These are phyloP conservation scores for Saccharata proteae DNA, from an alignment of 2,329 filamentous ascomycete species.

Conservation along the genomic window DNA sequence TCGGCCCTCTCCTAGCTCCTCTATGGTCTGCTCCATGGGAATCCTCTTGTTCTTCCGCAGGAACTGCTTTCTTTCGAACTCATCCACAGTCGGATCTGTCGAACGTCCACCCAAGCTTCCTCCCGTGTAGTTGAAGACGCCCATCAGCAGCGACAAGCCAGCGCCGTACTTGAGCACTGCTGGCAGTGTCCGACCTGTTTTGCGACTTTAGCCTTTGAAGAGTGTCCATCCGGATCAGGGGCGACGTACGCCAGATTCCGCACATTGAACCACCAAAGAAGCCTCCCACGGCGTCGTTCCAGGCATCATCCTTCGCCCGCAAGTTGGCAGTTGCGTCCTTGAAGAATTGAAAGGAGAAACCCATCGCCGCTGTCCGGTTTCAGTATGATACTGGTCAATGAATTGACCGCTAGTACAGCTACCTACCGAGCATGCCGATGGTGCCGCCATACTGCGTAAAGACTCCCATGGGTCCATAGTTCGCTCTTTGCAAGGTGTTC, in stretches of 20 bases:
- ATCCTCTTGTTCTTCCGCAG: conserved; percentile 62
- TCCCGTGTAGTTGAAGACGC: conserved; percentile 57
- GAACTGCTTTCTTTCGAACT: conserved; percentile 65
- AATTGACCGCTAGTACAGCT: conserved; percentile 7
- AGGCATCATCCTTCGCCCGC: conserved; percentile 68
- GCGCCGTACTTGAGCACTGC: conserved; percentile 57
- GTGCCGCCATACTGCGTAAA: conserved; percentile 68
- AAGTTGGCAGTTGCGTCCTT: conserved; percentile 70
- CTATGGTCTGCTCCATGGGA: conserved; percentile 67
- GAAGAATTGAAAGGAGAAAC: conserved; percentile 67
- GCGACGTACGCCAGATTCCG: conserved; percentile 55
- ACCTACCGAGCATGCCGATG: conserved; percentile 53
- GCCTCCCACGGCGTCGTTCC: conserved; percentile 63
- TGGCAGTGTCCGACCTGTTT: conserved; percentile 51
- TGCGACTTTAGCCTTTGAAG: conserved; percentile 5
- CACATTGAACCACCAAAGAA: conserved; percentile 63
- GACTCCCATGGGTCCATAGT: conserved; percentile 68
- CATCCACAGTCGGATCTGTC: conserved; percentile 49
- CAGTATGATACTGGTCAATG: conserved; percentile 17
- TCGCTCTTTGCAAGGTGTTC: conserved; percentile 75
- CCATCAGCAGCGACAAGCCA: conserved; percentile 45
- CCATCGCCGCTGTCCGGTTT: conserved; percentile 48
- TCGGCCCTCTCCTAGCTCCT: conserved; percentile 74
- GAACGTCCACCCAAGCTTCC: conserved; percentile 45
- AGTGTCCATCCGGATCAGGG: not conserved